A percentile compares a stretch with the other conserved stretches of the same genome.
These are phyloP conservation scores for Wickerhamiella parazyma DNA, from an alignment of 805 yeast genomes.

Conservation along the genomic window DNA sequence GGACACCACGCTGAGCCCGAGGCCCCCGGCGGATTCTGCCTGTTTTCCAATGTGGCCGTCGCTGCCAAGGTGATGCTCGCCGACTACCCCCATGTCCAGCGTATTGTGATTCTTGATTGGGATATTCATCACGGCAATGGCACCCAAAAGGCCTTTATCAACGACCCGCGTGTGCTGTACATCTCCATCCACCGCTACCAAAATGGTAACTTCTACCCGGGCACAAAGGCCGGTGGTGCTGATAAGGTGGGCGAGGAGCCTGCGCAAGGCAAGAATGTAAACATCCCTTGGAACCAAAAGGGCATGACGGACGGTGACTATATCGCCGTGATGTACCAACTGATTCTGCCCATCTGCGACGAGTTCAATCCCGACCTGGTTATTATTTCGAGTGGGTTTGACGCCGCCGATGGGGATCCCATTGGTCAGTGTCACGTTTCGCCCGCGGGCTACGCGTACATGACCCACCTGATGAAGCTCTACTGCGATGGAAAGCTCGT, in stretches of 20 bases:
- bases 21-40: constrained; percentile 91
- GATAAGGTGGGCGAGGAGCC: constrained; percentile 68
- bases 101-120: constrained; percentile 85
- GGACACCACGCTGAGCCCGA: constrained; percentile 99
- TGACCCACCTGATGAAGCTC: constrained; percentile 83
- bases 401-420: constrained; percentile 96
- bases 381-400: constrained; percentile 89
- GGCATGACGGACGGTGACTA: constrained; percentile 96
- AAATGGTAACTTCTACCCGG: constrained; percentile 86
- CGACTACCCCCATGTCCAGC: constrained; percentile 70
- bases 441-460: constrained; percentile 91
- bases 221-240: constrained; percentile 68
- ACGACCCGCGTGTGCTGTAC: constrained; percentile 83
- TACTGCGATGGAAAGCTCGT: constrained; percentile 80
- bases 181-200: constrained; percentile 89
- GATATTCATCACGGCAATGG: constrained; percentile 99
- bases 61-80: constrained; percentile 79
- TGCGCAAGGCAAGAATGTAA: constrained; percentile 80
- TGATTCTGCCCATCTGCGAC: constrained; percentile 73
- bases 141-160: constrained; percentile 80
- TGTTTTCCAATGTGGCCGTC: constrained; percentile 92
- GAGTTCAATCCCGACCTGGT: constrained; percentile 91
- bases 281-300: constrained; percentile 84
- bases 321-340: constrained; percentile 73
- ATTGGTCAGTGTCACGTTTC: constrained; percentile 94